Evolutionary conservation across 345 rosid species (phyloP), one percentile per base, ranked within the genome.

Genomic region (Erodium maritimum): DNA sequence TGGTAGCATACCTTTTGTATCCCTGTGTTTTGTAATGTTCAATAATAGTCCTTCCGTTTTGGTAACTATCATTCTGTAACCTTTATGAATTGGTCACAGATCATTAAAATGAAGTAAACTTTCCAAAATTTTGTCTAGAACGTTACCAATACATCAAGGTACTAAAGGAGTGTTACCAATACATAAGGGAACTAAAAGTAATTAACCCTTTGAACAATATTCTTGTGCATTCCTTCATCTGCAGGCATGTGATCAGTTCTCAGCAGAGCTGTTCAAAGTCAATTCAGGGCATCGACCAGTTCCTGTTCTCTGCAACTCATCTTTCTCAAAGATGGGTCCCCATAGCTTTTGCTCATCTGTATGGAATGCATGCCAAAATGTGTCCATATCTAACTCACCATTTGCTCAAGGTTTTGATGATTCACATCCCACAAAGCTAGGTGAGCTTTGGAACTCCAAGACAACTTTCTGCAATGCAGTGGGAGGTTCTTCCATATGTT

Each of bases 201-300:
- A n/a, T 29, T 29, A 29, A 29, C 37, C 37, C 37, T 29, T 29
- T 6, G 9, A 29, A 29, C 37, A 29, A 29, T 29, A 11, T 73
- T 50, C 23, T 37, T 56, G 24, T 23, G 42, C 50, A 14, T n/a
- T 22, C 55, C 7, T 0, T 67, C 48, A 50, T 54, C 73, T 64
- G 54, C 82, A 93, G 99, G 83, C 66, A 79, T 93, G 96, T n/a
- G 99, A 93, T 79, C 94, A 81, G 23, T 89, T 79, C 76, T 85
- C 99, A 52, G 86, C 82, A 9, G 84, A 78, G 69, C 67, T 93
- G 60, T 93, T 81, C 57, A 78, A 71, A 4, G 73, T 73, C 20
- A 72, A 64, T 29, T 68, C 78, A 61, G 69, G 23, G 11, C 72
- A 77, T 8, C 75, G 80, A 50, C 67, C 86, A 21, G 89, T 93